These are phyloP conservation scores for Vicia sativa DNA, from an alignment of 306 rosid species.

Conservation along the genomic window DNA sequence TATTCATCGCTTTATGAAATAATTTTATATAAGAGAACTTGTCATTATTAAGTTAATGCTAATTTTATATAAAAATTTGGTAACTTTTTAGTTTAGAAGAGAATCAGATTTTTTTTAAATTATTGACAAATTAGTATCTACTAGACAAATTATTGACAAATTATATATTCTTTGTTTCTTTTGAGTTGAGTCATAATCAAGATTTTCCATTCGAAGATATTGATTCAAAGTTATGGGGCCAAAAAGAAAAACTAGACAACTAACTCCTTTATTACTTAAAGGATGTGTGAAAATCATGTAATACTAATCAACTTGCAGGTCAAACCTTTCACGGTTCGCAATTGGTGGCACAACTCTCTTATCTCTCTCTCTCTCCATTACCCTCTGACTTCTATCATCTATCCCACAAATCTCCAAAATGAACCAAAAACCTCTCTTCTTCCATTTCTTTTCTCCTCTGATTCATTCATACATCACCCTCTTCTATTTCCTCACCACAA, in stretches of 20 bases:
- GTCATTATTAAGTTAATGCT: no score
- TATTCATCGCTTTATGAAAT: no score
- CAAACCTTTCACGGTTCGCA: slow-evolving; percentile 15
- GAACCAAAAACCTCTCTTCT: slow-evolving; percentile 35
- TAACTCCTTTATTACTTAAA: slow-evolving; percentile 22
- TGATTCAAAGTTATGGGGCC: background rate
- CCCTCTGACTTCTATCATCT: background rate
- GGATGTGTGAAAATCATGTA: background rate
- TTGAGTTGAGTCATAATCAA: background rate
- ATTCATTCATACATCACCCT: slow-evolving; percentile 20
- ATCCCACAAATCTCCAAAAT: slow-evolving; percentile 35
- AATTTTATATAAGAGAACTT: no score
- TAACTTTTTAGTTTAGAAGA: no score
- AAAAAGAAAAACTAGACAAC: slow-evolving; percentile 14
- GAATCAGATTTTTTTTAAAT: no score
- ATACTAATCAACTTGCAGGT: slow-evolving; percentile 23
- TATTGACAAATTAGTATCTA: no score
- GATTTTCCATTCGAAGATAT: background rate
- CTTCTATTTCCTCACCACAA: background rate
- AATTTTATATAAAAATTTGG: no score
- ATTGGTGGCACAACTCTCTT: background rate
- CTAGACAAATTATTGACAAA: no score
- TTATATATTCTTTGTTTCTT: no score
- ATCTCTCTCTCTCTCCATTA: slow-evolving; percentile 4
- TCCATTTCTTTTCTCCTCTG: slow-evolving; percentile 8